Evolutionary conservation across 768 basidiomycete species (phyloP), one percentile per base, ranked within the genome.

Genomic region (Chlorophyllum brunneum): DNA sequence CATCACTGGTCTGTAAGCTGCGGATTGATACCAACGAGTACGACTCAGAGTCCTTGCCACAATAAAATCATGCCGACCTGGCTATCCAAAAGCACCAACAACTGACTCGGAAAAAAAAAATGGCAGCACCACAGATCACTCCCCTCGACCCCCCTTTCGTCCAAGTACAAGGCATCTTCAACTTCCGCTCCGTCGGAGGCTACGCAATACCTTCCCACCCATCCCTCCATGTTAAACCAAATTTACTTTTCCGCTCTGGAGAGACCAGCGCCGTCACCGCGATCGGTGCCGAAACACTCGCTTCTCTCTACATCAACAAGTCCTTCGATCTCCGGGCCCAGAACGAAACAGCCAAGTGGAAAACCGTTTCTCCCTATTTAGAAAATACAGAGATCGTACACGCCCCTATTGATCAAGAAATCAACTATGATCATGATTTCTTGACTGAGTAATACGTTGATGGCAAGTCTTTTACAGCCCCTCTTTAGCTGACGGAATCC

Each of bases 251-350:
- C 53, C 73, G 76, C 53, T 73, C 72, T 9, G 74, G 69, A 15
- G 73, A 77, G 48, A 50, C 66, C 5, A 58, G 64, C 1, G 56
- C 59, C 29, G 68, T 78, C 50, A 72, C 71, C 23, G 57, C 63
- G 1, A 34, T 33, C 18, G 75, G 75, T 1, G 63, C 62, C 48
- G 52, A 63, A 42, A 63, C 70, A 51, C 64, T 76, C 4, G 51
- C 56, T 2, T 60, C 60, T 0, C 63, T 77, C 10, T 69, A 69
- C 2, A 58, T 77, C 37, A 61, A 59, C 29, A 67, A 59, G 23
- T 59, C 75, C 16, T 74, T 76, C 56, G 74, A 76, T 57, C 56
- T 74, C 27, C 67, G 75, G 20, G 65, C 72, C 5, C 61, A 69
- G 20, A 45, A 31, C 23, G 75, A 77, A 58, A 67, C 71, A 20